Percentiles rank a stretch among this genome's conserved stretches.
Conservation (phyloP, 1,284 basidiomycete species). For the Ustilago hordei region DNA sequence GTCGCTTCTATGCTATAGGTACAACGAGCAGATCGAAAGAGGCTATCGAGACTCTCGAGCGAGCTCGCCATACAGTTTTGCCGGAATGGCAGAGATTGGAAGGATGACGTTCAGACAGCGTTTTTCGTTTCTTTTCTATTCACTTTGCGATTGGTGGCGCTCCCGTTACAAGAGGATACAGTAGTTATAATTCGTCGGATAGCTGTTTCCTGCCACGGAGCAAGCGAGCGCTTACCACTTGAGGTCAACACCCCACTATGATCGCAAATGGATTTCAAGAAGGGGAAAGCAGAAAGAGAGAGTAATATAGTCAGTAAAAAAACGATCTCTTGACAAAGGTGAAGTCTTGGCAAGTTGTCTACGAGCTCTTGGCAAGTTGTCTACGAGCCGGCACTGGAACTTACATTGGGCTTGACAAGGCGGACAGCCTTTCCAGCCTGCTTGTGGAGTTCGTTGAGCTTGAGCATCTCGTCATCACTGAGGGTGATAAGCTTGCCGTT, state of each 20-base stretch:
- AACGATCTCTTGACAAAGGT: neutral
- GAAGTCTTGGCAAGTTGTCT: neutral
- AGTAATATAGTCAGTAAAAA: neutral
- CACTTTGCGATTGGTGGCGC: neutral
- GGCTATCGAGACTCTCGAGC: no score
- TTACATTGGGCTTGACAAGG: constrained; percentile 53
- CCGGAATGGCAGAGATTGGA: no score
- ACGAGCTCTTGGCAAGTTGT: neutral
- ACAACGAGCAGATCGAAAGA: no score
- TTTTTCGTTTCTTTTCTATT: neutral
- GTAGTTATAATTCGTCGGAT: neutral
- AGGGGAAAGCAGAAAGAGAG: neutral
- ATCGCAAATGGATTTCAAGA: neutral
- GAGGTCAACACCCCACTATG: constrained; percentile 55
- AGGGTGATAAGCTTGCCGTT: constrained; percentile 53
- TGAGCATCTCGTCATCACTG: constrained; percentile 52
- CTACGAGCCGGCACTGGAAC: constrained; percentile 8
- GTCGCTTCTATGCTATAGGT: neutral
- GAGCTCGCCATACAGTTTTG: no score
- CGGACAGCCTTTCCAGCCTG: constrained; percentile 52
- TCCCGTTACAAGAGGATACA: neutral
- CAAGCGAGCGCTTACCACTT: constrained; percentile 17
- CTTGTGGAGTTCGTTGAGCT: constrained; percentile 57
- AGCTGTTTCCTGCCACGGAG: neutral
- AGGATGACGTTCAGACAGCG: no score